phyloP scores from a whole-genome alignment of 139 green algal genomes.

The Desmodesmus armatus region DNA sequence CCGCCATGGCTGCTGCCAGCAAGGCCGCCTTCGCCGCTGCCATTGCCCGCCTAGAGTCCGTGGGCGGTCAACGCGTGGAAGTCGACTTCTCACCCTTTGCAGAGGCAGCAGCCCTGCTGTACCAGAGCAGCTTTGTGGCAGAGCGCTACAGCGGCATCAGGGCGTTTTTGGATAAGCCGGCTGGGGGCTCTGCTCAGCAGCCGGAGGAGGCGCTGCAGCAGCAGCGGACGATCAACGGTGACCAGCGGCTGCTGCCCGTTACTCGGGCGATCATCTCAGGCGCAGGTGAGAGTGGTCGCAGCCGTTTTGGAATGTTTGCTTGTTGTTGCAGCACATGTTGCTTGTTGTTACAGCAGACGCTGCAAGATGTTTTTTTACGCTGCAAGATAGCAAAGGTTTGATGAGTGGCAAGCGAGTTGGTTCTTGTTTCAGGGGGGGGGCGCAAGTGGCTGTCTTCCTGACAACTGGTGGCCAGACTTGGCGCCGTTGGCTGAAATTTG shows the following conservation, averaged over 20 bases:
- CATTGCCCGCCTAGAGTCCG: conserved; percentile 47
- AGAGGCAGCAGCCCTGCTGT: conserved; percentile 72
- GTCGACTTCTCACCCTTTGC: conserved; percentile 80
- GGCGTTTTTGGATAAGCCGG: conserved; percentile 68
- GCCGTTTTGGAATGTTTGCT: too few species aligned
- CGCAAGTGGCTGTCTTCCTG: too few species aligned
- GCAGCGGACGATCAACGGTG: conserved; percentile 47
- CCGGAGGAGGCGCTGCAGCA: conserved; percentile 28
- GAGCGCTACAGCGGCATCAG: conserved; percentile 82
- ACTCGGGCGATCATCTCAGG: conserved; percentile 74
- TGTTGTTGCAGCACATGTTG: too few species aligned
- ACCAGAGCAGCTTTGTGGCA: conserved; percentile 81
- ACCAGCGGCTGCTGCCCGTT: conserved; percentile 75
- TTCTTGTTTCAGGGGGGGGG: too few species aligned
- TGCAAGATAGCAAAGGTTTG: too few species aligned
- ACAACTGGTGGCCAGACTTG: too few species aligned
- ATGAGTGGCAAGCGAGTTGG: too few species aligned
- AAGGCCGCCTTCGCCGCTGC: conserved; percentile 59
- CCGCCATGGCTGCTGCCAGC: conserved; percentile 38
- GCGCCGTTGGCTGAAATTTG: too few species aligned
- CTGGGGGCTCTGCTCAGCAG: not conserved
- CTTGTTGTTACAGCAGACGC: too few species aligned
- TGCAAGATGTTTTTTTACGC: too few species aligned
- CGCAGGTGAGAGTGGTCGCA: conserved; percentile 47
- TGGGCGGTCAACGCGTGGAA: conserved; percentile 64